phyloP scores from a whole-genome alignment of 352 stramenopile species.

The Pythium graminicola region DNA sequence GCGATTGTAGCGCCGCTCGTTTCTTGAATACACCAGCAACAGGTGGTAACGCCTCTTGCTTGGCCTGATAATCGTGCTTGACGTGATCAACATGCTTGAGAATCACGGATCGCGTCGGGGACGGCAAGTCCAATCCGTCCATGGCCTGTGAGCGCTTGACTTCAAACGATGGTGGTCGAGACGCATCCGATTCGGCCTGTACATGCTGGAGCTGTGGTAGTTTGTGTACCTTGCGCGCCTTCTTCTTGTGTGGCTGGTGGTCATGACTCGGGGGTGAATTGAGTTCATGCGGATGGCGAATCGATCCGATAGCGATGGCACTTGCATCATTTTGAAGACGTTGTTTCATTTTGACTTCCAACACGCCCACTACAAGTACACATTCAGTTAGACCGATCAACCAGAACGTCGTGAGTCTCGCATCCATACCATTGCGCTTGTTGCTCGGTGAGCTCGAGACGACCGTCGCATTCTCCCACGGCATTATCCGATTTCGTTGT shows the following conservation, averaged over 20 bases:
- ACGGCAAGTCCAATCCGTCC: slow-evolving; percentile 44
- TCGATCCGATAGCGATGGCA: slow-evolving; percentile 40
- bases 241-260: slow-evolving; percentile 25
- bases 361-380: slow-evolving; percentile 31
- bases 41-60: slow-evolving; percentile 34
- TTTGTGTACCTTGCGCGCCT: slow-evolving; percentile 30
- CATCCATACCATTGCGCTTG: slow-evolving; percentile 46
- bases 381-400: neutral
- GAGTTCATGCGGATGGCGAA: slow-evolving; percentile 13
- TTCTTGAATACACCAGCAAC: slow-evolving; percentile 55
- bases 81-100: slow-evolving; percentile 43
- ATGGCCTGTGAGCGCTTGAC: slow-evolving; percentile 43
- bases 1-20: slow-evolving; percentile 25
- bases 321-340: slow-evolving; percentile 41
- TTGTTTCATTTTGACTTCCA: slow-evolving; percentile 69
- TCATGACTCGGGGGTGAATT: slow-evolving; percentile 1
- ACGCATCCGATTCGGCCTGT: slow-evolving; percentile 6
- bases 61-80: slow-evolving; percentile 32
- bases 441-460: slow-evolving; percentile 26
- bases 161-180: slow-evolving; percentile 34
- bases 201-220: slow-evolving; percentile 31
- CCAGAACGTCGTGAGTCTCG: no score
- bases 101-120: slow-evolving; percentile 50
- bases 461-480: slow-evolving; percentile 26
- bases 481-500: slow-evolving; percentile 17